A percentile compares a stretch with the other conserved stretches of the same genome.
These are phyloP conservation scores for Melastoma malabathricum DNA, from an alignment of 345 rosid genomes.

Conservation along the genomic window DNA sequence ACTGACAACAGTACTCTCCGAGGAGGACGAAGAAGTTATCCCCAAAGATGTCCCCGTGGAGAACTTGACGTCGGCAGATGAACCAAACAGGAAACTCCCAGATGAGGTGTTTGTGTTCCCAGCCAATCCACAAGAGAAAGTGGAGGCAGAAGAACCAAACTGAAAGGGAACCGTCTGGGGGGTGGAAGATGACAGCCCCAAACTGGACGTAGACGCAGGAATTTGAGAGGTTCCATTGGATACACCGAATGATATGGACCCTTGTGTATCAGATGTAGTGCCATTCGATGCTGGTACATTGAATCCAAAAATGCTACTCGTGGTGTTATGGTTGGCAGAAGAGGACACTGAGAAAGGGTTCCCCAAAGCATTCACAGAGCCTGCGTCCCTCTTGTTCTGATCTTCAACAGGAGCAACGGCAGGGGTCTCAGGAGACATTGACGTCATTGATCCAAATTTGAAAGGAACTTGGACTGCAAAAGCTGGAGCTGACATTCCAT, in stretches of 20 bases:
- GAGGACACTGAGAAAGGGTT: slow-evolving; percentile 25
- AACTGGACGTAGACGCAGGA: slow-evolving; percentile 25
- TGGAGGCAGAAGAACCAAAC: slow-evolving; percentile 34
- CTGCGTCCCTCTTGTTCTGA: slow-evolving; percentile 18
- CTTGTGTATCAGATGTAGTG: slow-evolving; percentile 26
- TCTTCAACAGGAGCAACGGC: slow-evolving; percentile 23
- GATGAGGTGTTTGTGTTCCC: slow-evolving; percentile 33
- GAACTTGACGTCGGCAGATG: slow-evolving; percentile 25
- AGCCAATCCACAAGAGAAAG: slow-evolving; percentile 34
- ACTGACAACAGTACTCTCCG: slow-evolving; percentile 26
- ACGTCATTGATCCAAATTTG: slow-evolving; percentile 30
- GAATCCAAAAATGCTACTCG: slow-evolving; percentile 35
- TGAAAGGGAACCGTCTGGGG: slow-evolving; percentile 38
- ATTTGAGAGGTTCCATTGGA: slow-evolving; percentile 16
- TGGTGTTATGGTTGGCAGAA: slow-evolving; percentile 22
- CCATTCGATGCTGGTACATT: slow-evolving; percentile 27
- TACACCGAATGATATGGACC: slow-evolving; percentile 25
- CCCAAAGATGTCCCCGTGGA: slow-evolving; percentile 39
- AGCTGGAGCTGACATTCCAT: slow-evolving; percentile 15
- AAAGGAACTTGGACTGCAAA: slow-evolving; percentile 23
- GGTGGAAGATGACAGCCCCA: slow-evolving; percentile 27
- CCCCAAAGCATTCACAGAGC: slow-evolving; percentile 16
- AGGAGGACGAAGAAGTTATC: slow-evolving; percentile 20
- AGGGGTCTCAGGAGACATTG: slow-evolving; percentile 18
- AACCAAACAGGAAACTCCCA: slow-evolving; percentile 32